Evolutionary conservation across 2,329 filamentous ascomycete species (phyloP).

Genomic region (Neofusicoccum parvum): DNA sequence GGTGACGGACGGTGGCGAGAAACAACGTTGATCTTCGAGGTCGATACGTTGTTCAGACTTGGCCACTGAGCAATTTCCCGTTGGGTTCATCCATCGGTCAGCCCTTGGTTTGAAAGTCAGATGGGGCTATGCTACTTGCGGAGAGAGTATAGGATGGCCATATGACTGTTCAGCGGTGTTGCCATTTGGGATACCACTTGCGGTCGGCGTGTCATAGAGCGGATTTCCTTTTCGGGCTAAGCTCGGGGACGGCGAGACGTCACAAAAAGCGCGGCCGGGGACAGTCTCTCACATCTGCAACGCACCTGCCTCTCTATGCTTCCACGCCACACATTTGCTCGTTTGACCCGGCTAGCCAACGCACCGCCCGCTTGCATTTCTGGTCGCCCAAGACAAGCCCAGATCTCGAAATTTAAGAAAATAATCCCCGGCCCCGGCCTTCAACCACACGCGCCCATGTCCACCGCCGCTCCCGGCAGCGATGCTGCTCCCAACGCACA

Average conservation of each 20-base stretch:
- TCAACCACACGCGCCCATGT: background rate
- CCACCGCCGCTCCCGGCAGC: background rate
- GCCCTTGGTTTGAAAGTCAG: too few relatives aligned
- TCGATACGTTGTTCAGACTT: too few relatives aligned
- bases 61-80: too few relatives aligned
- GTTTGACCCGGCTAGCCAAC: background rate
- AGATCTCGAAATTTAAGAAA: background rate
- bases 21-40: too few relatives aligned
- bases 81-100: too few relatives aligned
- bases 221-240: conserved; percentile 17
- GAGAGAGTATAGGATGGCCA: too few relatives aligned
- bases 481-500: background rate
- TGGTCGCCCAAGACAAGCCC: background rate
- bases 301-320: conserved; percentile 4
- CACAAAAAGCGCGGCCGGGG: conserved; percentile 1
- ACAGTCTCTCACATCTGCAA: background rate
- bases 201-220: background rate
- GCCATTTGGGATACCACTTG: background rate
- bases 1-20: too few relatives aligned
- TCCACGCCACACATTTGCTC: background rate
- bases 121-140: too few relatives aligned
- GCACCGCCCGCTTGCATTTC: background rate
- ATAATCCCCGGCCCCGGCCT: background rate
- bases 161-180: background rate
- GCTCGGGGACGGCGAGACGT: background rate